Evolutionary conservation across 2,329 filamentous ascomycete species (phyloP).

Genomic region (Periconia sp.): DNA sequence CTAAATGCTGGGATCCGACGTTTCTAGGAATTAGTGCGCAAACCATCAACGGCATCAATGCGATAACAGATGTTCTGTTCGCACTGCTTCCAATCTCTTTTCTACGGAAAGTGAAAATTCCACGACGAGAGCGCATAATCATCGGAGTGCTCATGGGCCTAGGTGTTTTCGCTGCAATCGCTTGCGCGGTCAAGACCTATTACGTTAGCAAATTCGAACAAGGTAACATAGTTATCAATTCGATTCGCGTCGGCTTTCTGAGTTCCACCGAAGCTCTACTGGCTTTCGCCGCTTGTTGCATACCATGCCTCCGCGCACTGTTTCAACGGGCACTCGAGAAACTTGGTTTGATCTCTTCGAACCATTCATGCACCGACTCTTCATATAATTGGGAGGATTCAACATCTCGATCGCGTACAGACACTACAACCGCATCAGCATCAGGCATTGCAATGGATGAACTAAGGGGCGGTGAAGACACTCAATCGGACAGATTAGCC

Average conservation of each 20-base stretch:
- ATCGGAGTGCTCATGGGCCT: slow-evolving; percentile 20
- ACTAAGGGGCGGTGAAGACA: slow-evolving; percentile 7
- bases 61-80: slow-evolving; percentile 19
- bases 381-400: slow-evolving; percentile 11
- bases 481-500: slow-evolving; percentile 14
- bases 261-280: slow-evolving; percentile 18
- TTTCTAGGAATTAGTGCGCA: slow-evolving; percentile 9
- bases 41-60: slow-evolving; percentile 12
- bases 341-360: neutral
- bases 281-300: slow-evolving; percentile 18
- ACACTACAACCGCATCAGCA: neutral
- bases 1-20: slow-evolving; percentile 14
- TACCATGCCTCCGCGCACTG: slow-evolving; percentile 20
- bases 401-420: neutral
- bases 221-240: slow-evolving; percentile 6
- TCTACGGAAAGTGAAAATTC: slow-evolving; percentile 20
- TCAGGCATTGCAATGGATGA: slow-evolving; percentile 5
- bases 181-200: slow-evolving; percentile 19
- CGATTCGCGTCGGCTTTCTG: slow-evolving; percentile 18
- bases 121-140: slow-evolving; percentile 17
- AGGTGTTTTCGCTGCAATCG: slow-evolving; percentile 17
- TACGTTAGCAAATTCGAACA: neutral
- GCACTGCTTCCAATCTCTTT: slow-evolving; percentile 20
- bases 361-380: slow-evolving; percentile 8
- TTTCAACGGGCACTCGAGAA: slow-evolving; percentile 16